Conservation (phyloP, 1,284 basidiomycete species). For the Cryptococcus sp. region DNA sequence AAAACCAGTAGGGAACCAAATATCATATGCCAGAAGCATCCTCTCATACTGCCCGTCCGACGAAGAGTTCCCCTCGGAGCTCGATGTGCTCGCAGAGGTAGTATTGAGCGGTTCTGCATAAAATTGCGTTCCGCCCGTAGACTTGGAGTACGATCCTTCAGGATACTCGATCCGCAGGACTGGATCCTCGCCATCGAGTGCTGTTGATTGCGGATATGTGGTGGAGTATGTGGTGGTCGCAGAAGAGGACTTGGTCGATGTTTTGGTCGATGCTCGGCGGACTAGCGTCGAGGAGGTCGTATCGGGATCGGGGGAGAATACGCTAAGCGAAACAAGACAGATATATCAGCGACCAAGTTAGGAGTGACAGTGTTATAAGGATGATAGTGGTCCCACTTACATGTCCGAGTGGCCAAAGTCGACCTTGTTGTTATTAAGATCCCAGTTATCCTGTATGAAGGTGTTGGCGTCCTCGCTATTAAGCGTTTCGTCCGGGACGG, state of each 20-base stretch:
- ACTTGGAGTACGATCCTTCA: conserved; percentile 47
- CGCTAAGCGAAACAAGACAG: conserved; percentile 14
- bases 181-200: conserved; percentile 27
- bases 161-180: conserved; percentile 51
- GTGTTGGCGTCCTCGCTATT: conserved; percentile 24
- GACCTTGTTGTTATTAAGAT: conserved; percentile 32
- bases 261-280: conserved; percentile 14
- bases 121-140: conserved; percentile 53
- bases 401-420: conserved; percentile 37
- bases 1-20: conserved; percentile 44
- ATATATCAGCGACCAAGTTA: neutral
- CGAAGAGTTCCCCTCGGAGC: conserved; percentile 21
- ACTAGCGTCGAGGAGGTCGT: conserved; percentile 27
- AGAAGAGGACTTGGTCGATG: conserved; percentile 7
- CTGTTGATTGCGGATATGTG: conserved; percentile 26
- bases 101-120: conserved; percentile 40
- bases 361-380: neutral
- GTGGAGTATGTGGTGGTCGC: conserved; percentile 13
- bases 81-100: conserved; percentile 12
- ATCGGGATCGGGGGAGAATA: conserved; percentile 38
- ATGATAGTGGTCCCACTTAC: conserved; percentile 25
- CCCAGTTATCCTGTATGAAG: conserved; percentile 39
- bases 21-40: conserved; percentile 45
- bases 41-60: conserved; percentile 43
- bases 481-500: conserved; percentile 31